Conservation (phyloP, 345 rosid genomes). For the Barbarea vulgaris region DNA sequence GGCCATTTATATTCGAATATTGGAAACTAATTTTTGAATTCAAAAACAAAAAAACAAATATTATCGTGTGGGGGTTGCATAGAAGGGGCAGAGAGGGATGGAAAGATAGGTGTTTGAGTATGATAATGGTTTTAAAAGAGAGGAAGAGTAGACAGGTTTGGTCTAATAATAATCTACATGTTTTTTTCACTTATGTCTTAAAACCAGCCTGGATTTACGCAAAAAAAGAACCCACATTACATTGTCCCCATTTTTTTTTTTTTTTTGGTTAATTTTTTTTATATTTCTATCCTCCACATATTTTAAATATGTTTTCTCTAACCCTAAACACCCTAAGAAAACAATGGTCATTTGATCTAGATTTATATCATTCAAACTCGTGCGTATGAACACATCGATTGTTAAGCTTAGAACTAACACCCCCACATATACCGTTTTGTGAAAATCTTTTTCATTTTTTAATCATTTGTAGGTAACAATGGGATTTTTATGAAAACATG, state of each 20-base stretch:
- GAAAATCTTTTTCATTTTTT: not conserved
- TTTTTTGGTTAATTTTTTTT: not conserved
- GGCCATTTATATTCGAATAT: conserved; percentile 8
- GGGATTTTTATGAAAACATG: not conserved
- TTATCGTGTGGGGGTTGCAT: conserved; percentile 31
- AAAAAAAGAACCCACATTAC: conserved; percentile 34
- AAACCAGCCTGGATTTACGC: conserved; percentile 44
- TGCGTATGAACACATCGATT: not conserved
- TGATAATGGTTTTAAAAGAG: conserved; percentile 33
- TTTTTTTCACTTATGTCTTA: conserved; percentile 38
- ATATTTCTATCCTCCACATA: conserved; percentile 5
- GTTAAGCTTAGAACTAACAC: not conserved
- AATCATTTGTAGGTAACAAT: not conserved
- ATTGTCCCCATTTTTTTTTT: conserved; percentile 3
- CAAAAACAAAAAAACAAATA: not conserved
- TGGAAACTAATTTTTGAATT: not conserved
- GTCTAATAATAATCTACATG: conserved; percentile 34
- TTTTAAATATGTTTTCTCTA: not conserved
- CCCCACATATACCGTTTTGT: not conserved
- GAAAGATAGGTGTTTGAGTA: conserved; percentile 24
- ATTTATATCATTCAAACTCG: conserved; percentile 15
- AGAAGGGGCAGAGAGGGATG: conserved; percentile 37
- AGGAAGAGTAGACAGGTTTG: conserved; percentile 40
- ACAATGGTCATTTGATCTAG: not conserved
- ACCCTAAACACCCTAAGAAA: conserved; percentile 4